These are phyloP conservation scores for Sanghuangporus baumii DNA, from an alignment of 1,284 basidiomycete genomes.

Conservation along the genomic window DNA sequence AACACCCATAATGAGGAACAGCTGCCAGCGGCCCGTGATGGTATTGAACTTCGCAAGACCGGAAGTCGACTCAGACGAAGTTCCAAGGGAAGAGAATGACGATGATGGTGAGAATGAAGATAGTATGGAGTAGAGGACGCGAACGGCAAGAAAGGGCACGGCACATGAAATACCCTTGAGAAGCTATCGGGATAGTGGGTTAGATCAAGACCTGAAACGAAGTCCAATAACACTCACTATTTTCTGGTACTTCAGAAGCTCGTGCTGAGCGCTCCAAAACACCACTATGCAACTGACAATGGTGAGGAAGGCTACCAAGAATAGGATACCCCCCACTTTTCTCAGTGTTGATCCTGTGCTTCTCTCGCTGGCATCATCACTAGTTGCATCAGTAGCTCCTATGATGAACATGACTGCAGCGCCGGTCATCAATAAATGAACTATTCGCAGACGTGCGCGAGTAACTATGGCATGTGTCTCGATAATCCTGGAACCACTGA, in stretches of 20 bases:
- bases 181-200: constrained; percentile 31
- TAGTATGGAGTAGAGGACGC: constrained; percentile 49
- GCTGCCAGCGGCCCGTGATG: constrained; percentile 13
- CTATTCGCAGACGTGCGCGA: constrained; percentile 29
- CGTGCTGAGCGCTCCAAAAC: constrained; percentile 40
- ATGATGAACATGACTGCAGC: constrained; percentile 47
- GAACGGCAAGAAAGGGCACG: constrained; percentile 53
- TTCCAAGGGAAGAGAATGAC: neutral
- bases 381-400: constrained; percentile 32
- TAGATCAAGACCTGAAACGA: neutral
- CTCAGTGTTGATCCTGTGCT: constrained; percentile 10
- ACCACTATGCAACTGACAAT: constrained; percentile 38
- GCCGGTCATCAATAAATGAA: constrained; percentile 36
- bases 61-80: neutral
- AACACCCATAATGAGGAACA: constrained; percentile 16
- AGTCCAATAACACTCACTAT: constrained; percentile 26
- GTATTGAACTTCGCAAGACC: constrained; percentile 15
- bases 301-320: constrained; percentile 40
- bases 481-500: constrained; percentile 29
- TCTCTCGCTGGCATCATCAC: neutral
- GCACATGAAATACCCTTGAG: constrained; percentile 46
- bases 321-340: constrained; percentile 40
- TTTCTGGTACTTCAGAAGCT: constrained; percentile 46
- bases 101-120: constrained; percentile 33
- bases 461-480: constrained; percentile 19